These are phyloP conservation scores for Sarocladium brachiariae DNA, from an alignment of 2,329 filamentous ascomycete species.

Conservation along the genomic window DNA sequence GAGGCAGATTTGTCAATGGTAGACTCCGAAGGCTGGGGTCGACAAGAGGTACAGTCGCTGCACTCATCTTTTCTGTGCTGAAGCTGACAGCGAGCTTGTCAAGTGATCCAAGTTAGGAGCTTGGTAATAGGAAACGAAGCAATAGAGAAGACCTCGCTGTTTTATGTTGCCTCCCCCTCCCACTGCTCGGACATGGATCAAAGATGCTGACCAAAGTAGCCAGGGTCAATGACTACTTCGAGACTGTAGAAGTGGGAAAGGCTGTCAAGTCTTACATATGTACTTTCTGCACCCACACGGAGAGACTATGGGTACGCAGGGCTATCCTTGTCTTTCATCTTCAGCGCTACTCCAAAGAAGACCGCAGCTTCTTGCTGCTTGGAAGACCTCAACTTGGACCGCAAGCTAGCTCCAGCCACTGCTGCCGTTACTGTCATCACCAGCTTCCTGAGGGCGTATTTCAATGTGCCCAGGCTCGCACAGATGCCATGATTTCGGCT, in stretches of 20 bases:
- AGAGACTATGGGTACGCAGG: background rate
- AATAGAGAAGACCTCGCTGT: background rate
- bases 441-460: background rate
- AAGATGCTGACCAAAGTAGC: background rate
- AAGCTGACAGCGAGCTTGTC: background rate
- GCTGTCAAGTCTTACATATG: background rate
- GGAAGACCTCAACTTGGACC: background rate
- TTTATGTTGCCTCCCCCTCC: background rate
- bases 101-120: background rate
- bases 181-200: too few relatives aligned
- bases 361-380: too few relatives aligned
- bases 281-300: background rate
- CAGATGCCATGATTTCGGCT: background rate
- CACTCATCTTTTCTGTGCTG: background rate
- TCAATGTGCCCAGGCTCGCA: background rate
- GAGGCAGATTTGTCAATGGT: constrained; percentile 1
- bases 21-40: background rate
- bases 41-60: background rate
- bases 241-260: background rate
- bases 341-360: background rate
- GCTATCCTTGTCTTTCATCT: background rate
- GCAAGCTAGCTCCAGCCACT: background rate
- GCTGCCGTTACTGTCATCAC: background rate
- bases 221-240: background rate
- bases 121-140: background rate